Evolutionary conservation across 768 basidiomycete genomes (phyloP).

Genomic region (Termitomyces sp.): DNA sequence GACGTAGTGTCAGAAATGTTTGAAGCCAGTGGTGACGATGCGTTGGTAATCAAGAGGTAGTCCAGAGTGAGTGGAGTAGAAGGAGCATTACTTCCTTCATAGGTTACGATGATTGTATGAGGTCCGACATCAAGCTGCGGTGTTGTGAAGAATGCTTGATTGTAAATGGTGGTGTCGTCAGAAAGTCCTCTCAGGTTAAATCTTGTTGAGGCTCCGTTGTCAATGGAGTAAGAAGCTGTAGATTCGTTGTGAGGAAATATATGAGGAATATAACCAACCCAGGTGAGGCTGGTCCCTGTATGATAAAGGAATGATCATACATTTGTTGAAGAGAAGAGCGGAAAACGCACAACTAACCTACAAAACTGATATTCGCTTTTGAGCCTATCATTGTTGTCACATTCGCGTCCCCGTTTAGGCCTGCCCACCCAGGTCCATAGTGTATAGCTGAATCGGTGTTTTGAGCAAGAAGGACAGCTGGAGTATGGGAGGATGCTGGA

Average conservation of each 20-base stretch:
- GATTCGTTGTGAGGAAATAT: neutral
- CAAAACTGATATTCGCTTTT: conserved; percentile 1
- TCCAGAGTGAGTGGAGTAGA: conserved; percentile 3
- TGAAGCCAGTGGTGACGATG: neutral
- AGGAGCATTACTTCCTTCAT: neutral
- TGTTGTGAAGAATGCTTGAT: conserved; percentile 1
- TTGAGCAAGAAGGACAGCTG: conserved; percentile 2
- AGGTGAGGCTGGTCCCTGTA: conserved; percentile 6
- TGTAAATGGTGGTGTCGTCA: neutral
- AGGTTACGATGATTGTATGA: conserved; percentile 7
- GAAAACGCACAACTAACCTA: neutral
- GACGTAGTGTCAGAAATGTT: neutral
- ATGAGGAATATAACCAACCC: conserved; percentile 5
- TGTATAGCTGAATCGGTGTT: neutral
- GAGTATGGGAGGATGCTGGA: neutral
- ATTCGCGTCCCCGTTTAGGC: conserved; percentile 1
- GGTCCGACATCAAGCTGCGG: neutral
- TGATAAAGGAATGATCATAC: neutral
- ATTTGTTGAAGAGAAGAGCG: neutral
- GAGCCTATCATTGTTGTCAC: conserved; percentile 1
- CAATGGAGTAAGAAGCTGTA: neutral
- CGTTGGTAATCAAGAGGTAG: conserved; percentile 2
- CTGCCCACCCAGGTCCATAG: neutral
- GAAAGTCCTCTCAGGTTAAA: neutral
- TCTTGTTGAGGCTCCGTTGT: neutral